Evolutionary conservation across 139 green algal genomes (phyloP).

Genomic region (Astrephomene gubernaculifera): DNA sequence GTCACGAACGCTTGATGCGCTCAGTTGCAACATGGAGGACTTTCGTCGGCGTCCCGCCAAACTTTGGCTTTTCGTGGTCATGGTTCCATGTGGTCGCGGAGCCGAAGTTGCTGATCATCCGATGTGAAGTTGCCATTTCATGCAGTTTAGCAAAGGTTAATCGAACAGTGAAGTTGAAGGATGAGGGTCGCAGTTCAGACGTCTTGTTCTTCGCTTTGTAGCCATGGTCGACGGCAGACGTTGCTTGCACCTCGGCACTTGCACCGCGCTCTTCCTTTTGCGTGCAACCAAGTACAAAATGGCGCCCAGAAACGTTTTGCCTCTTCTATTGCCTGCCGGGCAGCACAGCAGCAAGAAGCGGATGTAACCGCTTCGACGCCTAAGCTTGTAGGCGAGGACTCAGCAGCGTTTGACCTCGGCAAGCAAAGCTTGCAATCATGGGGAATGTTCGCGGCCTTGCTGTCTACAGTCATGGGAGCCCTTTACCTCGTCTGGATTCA

Average conservation of each 20-base stretch:
- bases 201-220: no score
- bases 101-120: no score
- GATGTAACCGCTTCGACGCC: neutral
- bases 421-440: slow-evolving; percentile 85
- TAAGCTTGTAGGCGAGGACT: slow-evolving; percentile 87
- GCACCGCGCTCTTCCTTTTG: neutral
- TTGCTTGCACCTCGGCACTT: neutral
- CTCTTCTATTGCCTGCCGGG: neutral
- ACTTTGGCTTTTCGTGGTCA: no score
- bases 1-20: no score
- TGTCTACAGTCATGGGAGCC: slow-evolving; percentile 79
- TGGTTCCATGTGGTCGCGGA: neutral
- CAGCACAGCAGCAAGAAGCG: slow-evolving; percentile 7
- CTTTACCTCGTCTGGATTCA: slow-evolving; percentile 92
- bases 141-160: no score
- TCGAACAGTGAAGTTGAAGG: no score
- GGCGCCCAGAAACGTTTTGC: neutral
- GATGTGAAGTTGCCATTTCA: no score
- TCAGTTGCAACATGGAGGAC: no score
- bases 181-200: no score
- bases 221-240: no score
- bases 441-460: slow-evolving; percentile 82
- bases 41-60: no score
- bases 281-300: no score
- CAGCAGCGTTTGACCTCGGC: slow-evolving; percentile 82